Conservation (phyloP, 1,284 basidiomycete genomes). For the Rhizoctonia solani region DNA sequence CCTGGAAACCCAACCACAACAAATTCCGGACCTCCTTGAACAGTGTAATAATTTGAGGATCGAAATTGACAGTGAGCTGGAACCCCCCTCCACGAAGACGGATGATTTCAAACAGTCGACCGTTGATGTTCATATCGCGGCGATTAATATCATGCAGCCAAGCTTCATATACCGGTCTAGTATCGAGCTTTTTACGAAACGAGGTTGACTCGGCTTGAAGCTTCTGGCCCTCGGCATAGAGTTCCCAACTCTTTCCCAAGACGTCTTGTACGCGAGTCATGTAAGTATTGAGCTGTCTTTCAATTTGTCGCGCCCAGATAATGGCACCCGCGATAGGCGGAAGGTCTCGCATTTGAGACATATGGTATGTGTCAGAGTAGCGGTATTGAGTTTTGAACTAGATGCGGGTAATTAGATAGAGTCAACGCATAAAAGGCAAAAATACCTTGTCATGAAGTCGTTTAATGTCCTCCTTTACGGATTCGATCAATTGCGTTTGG, state of each 20-base stretch:
- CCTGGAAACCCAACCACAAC: conserved; percentile 93
- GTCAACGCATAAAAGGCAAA: conserved; percentile 38
- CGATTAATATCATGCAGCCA: conserved; percentile 96
- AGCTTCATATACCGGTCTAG: conserved; percentile 90
- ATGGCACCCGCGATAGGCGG: conserved; percentile 97
- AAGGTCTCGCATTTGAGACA: conserved; percentile 97
- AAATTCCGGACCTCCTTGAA: conserved; percentile 98
- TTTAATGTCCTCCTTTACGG: conserved; percentile 97
- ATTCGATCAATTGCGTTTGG: conserved; percentile 96
- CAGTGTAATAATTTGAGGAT: conserved; percentile 95
- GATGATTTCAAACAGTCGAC: conserved; percentile 95
- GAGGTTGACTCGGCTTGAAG: conserved; percentile 89
- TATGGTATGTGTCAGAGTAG: conserved; percentile 93
- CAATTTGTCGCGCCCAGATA: conserved; percentile 98
- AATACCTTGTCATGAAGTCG: conserved; percentile 86
- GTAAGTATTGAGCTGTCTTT: conserved; percentile 92
- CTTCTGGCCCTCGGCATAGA: conserved; percentile 98
- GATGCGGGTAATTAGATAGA: conserved; percentile 6
- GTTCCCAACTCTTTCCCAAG: conserved; percentile 96
- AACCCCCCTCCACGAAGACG: conserved; percentile 79
- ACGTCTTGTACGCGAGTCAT: conserved; percentile 99
- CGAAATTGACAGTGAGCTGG: conserved; percentile 94
- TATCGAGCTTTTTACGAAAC: conserved; percentile 96
- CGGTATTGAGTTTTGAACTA: conserved; percentile 94
- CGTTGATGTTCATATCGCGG: conserved; percentile 88